Evolutionary conservation across 176 grass and related monocot species (phyloP).

Genomic region (Chloris gayana): DNA sequence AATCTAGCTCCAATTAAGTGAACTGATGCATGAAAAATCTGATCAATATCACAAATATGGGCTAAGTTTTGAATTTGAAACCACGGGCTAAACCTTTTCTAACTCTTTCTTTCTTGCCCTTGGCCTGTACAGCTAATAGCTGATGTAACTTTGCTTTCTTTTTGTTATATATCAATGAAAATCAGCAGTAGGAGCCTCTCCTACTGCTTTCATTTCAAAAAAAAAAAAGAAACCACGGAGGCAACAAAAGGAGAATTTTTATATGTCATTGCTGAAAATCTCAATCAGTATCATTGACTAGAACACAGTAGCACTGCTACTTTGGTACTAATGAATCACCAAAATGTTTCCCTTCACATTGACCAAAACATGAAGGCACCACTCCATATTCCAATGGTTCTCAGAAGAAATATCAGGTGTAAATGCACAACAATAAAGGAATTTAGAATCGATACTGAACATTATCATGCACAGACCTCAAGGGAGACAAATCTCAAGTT

Average conservation of each 20-base stretch:
- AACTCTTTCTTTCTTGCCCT: too few species aligned
- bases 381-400: conserved; percentile 23
- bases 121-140: too few species aligned
- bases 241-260: conserved; percentile 4
- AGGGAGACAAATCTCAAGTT: conserved; percentile 95
- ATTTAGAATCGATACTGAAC: conserved; percentile 10
- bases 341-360: conserved; percentile 19
- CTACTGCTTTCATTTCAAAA: too few species aligned
- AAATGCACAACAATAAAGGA: conserved; percentile 10
- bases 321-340: conserved; percentile 13
- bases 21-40: conserved; percentile 2
- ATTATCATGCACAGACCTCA: conserved; percentile 64
- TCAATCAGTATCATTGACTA: neutral
- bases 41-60: neutral
- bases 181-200: too few species aligned
- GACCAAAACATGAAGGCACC: neutral
- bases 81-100: too few species aligned
- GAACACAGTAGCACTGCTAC: conserved; percentile 12
- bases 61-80: neutral
- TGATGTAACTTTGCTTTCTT: too few species aligned
- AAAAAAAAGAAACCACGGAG: conserved; percentile 11
- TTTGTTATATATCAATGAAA: too few species aligned
- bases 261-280: neutral
- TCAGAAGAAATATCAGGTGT: conserved; percentile 5
- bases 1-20: neutral